phyloP scores from a whole-genome alignment of 2,329 filamentous ascomycete genomes.

The Mycosphaerelloides madeirae region DNA sequence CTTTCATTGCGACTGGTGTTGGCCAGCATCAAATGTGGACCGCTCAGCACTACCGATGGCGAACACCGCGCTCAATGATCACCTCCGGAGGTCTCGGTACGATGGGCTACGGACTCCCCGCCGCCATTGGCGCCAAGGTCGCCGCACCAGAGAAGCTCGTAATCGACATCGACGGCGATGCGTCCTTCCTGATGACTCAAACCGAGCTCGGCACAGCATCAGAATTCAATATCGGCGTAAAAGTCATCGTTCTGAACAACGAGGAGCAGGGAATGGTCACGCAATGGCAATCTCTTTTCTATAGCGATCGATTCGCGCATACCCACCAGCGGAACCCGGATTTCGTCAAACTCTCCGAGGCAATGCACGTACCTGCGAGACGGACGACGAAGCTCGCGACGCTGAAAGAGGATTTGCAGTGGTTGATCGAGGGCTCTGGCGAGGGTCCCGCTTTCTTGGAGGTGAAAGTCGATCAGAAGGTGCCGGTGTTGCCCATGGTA shows the following conservation, averaged over 20 bases:
- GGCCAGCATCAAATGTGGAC: slow-evolving; percentile 99
- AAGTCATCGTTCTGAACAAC: slow-evolving; percentile 92
- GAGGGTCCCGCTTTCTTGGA: slow-evolving; percentile 92
- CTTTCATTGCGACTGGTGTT: slow-evolving; percentile 87
- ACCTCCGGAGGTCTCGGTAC: slow-evolving; percentile 92
- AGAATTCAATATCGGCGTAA: slow-evolving; percentile 95
- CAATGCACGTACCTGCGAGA: slow-evolving; percentile 79
- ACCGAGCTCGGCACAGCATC: slow-evolving; percentile 89
- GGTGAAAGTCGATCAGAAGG: slow-evolving; percentile 82
- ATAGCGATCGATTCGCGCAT: slow-evolving; percentile 86
- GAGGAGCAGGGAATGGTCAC: slow-evolving; percentile 99
- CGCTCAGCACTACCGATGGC: slow-evolving; percentile 94
- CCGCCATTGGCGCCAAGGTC: slow-evolving; percentile 93
- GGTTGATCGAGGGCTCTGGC: slow-evolving; percentile 68
- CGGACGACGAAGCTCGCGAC: slow-evolving; percentile 71
- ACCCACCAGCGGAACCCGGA: slow-evolving; percentile 95
- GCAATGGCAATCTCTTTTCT: slow-evolving; percentile 97
- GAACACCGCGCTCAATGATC: slow-evolving; percentile 86
- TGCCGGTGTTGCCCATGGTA: slow-evolving; percentile 97
- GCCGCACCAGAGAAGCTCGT: slow-evolving; percentile 76
- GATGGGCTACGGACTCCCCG: slow-evolving; percentile 93
- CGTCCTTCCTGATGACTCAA: slow-evolving; percentile 98
- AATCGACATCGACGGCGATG: slow-evolving; percentile 94
- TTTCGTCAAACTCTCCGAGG: slow-evolving; percentile 86
- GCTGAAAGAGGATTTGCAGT: slow-evolving; percentile 71